Base-by-base conservation (phyloP, 2,329 filamentous ascomycete species). In the Polytolypa hystricis region DNA sequence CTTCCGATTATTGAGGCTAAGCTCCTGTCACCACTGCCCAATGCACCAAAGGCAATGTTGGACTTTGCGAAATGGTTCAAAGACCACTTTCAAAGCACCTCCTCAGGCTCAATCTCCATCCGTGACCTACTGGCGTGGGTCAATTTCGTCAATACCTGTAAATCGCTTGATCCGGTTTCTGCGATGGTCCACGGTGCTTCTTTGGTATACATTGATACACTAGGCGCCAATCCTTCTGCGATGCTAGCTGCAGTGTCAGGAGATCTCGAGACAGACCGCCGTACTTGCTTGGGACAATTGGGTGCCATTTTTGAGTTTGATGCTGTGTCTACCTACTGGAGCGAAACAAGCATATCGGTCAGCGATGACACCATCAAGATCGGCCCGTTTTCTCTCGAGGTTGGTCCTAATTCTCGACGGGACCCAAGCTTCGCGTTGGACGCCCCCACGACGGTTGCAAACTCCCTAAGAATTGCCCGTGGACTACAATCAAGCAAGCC, bases 21-120 rank as follows among this genome's bases (percentile, higher is more conserved):
- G 56, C 67, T 98, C 12, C 60, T 61, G 3, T 56, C 67, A 0
- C 60, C 64, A 11, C 68, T 73, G 5, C 70, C 72, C 44, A 53
- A 66, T 1, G 69, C 82, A 45, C 77, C 85, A 0, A 64, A 66
- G 23, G 65, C 74, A 4, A 84, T 99, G 55, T 79, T 98, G 16
- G 70, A 75, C 6, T 99, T 98, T 57, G 83, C 91, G 0, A 77
- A 81, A 45, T 98, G 91, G 89, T 98, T 96, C 62, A 86, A 86
- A 38, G 65, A 74, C 45, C 79, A 73, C 11, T 95, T 74, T 51
- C 73, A 93, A 55, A 79, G 81, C 11, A 80, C 83, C 1, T 76
- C 79, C 12, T 72, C 80, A 3, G 76, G 79, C 1, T 81, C 82
- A 1, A 83, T 96, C 42, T 96, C 91, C 0, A 82, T 98, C 42